Conservation (phyloP, 495 filamentous ascomycete genomes). For the Aspergillus sclerotioniger region DNA sequence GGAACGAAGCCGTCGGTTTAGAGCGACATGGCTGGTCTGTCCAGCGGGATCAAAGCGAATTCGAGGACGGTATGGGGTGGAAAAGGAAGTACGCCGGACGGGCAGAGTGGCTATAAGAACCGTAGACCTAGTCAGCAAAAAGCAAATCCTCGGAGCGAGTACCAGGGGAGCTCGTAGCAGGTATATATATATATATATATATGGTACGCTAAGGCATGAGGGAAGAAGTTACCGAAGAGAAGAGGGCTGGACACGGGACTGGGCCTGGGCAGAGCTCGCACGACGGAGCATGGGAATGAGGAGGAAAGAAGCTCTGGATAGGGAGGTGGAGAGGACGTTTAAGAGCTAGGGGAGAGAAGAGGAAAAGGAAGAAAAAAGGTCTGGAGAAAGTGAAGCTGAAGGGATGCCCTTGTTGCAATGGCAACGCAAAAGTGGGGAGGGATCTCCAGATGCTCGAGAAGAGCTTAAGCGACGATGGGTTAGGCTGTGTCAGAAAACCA, state of each 20-base stretch:
- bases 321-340: conserved; percentile 12
- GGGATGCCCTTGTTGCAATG: conserved; percentile 53
- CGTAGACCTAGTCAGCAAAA: conserved; percentile 17
- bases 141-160: conserved; percentile 1
- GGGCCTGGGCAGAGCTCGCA: conserved; percentile 15
- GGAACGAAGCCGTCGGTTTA: conserved; percentile 20
- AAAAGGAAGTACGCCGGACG: conserved; percentile 8
- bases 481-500: conserved; percentile 17
- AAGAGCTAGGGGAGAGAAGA: conserved; percentile 19
- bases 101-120: conserved; percentile 15
- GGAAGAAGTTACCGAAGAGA: conserved; percentile 23
- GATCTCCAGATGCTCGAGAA: conserved; percentile 40
- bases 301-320: conserved; percentile 20
- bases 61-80: conserved; percentile 1
- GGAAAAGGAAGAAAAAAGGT: conserved; percentile 27
- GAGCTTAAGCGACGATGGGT: conserved; percentile 28
- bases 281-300: conserved; percentile 17
- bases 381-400: conserved; percentile 51
- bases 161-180: conserved; percentile 7
- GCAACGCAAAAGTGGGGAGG: conserved; percentile 50
- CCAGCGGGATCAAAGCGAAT: conserved; percentile 8
- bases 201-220: conserved; percentile 24
- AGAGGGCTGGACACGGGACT: conserved; percentile 12
- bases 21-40: conserved; percentile 23
- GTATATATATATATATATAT: background rate